Conservation (phyloP, 371 early-diverging fungal genomes). For the Actinomucor elegans region DNA sequence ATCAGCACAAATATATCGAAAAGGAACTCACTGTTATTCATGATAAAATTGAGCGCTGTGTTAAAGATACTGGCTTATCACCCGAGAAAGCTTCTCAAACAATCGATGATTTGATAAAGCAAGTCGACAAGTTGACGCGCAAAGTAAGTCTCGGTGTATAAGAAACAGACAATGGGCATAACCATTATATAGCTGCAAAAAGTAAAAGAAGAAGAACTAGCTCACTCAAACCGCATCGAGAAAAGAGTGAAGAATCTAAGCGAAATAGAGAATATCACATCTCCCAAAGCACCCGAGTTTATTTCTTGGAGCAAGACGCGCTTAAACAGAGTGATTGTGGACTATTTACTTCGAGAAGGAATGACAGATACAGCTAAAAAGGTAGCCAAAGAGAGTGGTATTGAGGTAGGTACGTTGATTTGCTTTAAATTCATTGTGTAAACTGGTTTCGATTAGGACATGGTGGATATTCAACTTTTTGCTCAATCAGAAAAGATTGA, state of each 20-base stretch:
- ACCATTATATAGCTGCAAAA: conserved; percentile 68
- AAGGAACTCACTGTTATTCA: conserved; percentile 65
- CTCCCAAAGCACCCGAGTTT: conserved; percentile 66
- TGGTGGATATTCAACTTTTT: conserved; percentile 91
- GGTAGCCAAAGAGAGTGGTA: conserved; percentile 60
- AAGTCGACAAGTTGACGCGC: conserved; percentile 70
- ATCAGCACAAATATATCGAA: conserved; percentile 80
- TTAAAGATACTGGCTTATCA: conserved; percentile 30
- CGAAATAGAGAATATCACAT: conserved; percentile 62
- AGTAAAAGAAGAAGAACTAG: conserved; percentile 73
- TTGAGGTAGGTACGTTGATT: too few relatives aligned
- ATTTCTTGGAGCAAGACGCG: conserved; percentile 81
- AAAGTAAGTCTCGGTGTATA: conserved; percentile 50
- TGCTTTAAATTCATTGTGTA: too few relatives aligned
- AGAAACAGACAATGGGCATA: too few relatives aligned
- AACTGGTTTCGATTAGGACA: conserved; percentile 50
- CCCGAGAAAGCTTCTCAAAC: conserved; percentile 50
- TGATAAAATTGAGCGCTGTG: conserved; percentile 44
- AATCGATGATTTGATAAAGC: conserved; percentile 63
- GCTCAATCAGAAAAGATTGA: conserved; percentile 77
- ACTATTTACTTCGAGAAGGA: conserved; percentile 90
- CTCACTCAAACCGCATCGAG: conserved; percentile 64
- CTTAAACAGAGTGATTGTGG: conserved; percentile 85
- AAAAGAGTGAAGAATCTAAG: conserved; percentile 76
- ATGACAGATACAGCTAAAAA: conserved; percentile 72